Evolutionary conservation across 352 stramenopile species (phyloP), one percentile per base, ranked within the genome.

Genomic region (Thalassiosira pacifica): DNA sequence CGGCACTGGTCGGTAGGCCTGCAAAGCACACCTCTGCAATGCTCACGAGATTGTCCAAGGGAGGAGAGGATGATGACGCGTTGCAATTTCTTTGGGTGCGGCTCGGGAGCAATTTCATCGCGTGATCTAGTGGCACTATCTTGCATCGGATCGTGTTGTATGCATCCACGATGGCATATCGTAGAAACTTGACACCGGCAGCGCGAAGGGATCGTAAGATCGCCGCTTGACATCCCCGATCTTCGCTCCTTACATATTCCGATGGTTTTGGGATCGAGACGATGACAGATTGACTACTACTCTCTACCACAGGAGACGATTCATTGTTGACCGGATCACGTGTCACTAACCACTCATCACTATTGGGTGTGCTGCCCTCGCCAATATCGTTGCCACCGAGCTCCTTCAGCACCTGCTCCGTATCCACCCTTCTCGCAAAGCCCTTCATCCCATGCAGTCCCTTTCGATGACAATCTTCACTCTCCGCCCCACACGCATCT

Each of bases 401-500:
- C 75, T 94, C 90, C 16, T 86, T 9, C 10, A 94, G 19, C 6
- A 91, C 63, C 59, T 93, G 60, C 2, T 88, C 53, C 9, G 86
- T 92, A 8, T 22, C 72, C 5, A 93, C 19, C 24, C 79, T 89
- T 48, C 90, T 70, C 65, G 67, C 53, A 84, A 91, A 93, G 11
- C 86, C 90, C 40, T 86, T 88, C 83, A 93, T 92, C 19, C 86
- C 83, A 68, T 59, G 19, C 5, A 94, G 64, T 19, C 90, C 88
- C 27, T 86, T 89, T 31, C 59, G n/a, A 45, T 94, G 90, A n/a
- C 69, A 55, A 24, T 83, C 68, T 53, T 78, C 37, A 45, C 63
- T 84, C 18, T 88, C 55, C 26, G 90, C 83, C 0, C 78, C 88
- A 67, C 90, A 94, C 9, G 95, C 95, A 80, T 98, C 96, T 52